A percentile compares a stretch with the other conserved stretches of the same genome.
Conservation (phyloP, 352 stramenopile species). For the Globisporangium apiculatum region DNA sequence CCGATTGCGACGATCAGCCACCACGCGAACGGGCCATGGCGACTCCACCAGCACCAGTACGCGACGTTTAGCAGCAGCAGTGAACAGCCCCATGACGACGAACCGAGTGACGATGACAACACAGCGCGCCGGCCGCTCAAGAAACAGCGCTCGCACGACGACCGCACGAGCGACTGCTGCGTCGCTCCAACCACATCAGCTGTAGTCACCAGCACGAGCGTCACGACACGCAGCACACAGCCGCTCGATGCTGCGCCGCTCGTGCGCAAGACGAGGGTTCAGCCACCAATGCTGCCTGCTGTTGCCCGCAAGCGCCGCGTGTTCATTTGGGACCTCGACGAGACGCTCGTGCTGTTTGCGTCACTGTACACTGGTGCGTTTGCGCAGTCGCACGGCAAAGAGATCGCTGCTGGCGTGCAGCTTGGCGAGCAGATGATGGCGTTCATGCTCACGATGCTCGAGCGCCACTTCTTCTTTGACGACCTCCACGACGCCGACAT, state of each 20-base stretch:
- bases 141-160: slow-evolving; percentile 20
- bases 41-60: background rate
- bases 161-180: background rate
- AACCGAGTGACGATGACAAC: slow-evolving; percentile 7
- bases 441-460: slow-evolving; percentile 72
- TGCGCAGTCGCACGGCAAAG: slow-evolving; percentile 50
- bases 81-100: slow-evolving; percentile 3
- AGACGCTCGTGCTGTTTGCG: slow-evolving; percentile 77
- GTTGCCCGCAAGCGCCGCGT: slow-evolving; percentile 25
- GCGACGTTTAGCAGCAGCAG: background rate
- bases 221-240: background rate
- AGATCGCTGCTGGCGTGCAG: slow-evolving; percentile 43
- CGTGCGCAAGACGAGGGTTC: background rate
- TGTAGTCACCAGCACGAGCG: background rate
- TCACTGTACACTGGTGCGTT: slow-evolving; percentile 75
- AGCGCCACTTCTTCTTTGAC: slow-evolving; percentile 81
- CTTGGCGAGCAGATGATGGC: slow-evolving; percentile 84
- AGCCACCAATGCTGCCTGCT: no score
- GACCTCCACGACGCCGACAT: slow-evolving; percentile 67
- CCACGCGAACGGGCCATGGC: background rate
- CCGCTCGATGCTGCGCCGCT: background rate
- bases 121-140: slow-evolving; percentile 26
- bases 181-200: background rate
- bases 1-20: background rate
- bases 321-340: slow-evolving; percentile 80